Percentiles rank a stretch among this genome's conserved stretches.
Conservation (phyloP, 164 flowering plant genomes). For the Hamamelis virginiana region DNA sequence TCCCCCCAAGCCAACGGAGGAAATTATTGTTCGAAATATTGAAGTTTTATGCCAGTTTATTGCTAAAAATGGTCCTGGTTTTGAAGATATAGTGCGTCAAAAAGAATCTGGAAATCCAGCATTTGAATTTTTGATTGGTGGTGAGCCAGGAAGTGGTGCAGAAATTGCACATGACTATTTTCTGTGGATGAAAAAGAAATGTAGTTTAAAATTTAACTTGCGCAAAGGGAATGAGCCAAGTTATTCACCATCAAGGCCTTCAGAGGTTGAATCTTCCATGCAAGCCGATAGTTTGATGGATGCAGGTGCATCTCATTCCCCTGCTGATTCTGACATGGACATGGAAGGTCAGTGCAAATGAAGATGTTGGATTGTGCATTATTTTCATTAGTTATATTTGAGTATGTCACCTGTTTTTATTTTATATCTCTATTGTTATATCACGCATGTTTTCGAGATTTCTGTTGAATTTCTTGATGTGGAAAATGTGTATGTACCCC, state of each 20-base stretch:
- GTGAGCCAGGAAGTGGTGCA: conserved; percentile 59
- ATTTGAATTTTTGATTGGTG: conserved; percentile 53
- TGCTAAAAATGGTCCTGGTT: conserved; percentile 50
- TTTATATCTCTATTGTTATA: too few relatives aligned
- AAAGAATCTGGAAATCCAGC: conserved; percentile 46
- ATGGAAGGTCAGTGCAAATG: conserved; percentile 71
- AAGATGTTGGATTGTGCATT: too few relatives aligned
- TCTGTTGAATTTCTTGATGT: background rate
- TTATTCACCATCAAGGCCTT: conserved; percentile 16
- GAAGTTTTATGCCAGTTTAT: conserved; percentile 48
- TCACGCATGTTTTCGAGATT: background rate
- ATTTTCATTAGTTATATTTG: too few relatives aligned
- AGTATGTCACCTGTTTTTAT: too few relatives aligned
- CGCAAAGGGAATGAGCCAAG: conserved; percentile 13
- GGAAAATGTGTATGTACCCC: background rate
- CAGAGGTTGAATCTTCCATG: conserved; percentile 16
- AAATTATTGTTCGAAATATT: conserved; percentile 36
- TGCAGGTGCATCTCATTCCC: conserved; percentile 33
- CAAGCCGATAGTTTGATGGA: conserved; percentile 12
- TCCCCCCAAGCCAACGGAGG: conserved; percentile 47
- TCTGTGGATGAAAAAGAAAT: conserved; percentile 51
- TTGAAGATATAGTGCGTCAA: conserved; percentile 36
- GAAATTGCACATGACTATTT: conserved; percentile 53
- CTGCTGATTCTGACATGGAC: conserved; percentile 85
- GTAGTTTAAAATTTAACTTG: conserved; percentile 14